Conservation (phyloP, 441 rosid species). For the Syzygium syzygioides region DNA sequence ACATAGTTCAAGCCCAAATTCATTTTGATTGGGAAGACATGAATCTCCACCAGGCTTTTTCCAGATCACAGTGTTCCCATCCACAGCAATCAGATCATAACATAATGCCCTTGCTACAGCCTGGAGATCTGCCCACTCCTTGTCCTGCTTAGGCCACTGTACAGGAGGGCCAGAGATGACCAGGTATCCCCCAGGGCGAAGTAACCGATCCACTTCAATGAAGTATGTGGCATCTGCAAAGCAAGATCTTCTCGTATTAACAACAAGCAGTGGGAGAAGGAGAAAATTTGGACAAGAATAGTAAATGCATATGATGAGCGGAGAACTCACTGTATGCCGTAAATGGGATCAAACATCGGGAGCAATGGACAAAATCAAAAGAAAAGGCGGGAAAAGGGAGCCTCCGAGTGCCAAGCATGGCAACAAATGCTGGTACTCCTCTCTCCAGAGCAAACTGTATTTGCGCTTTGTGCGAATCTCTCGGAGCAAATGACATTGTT, state of each 20-base stretch:
- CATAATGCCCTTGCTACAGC: slow-evolving; percentile 89
- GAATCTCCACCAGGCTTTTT: slow-evolving; percentile 85
- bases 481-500: slow-evolving; percentile 86
- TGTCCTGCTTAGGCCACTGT: slow-evolving; percentile 97
- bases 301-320: background rate
- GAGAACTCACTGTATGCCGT: slow-evolving; percentile 84
- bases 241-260: slow-evolving; percentile 12
- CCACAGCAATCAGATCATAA: slow-evolving; percentile 86
- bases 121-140: slow-evolving; percentile 99
- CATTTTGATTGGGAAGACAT: slow-evolving; percentile 74
- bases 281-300: background rate
- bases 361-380: slow-evolving; percentile 86
- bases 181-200: slow-evolving; percentile 90
- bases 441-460: slow-evolving; percentile 89
- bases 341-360: slow-evolving; percentile 87
- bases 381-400: slow-evolving; percentile 91
- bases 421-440: slow-evolving; percentile 95
- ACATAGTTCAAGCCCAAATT: slow-evolving; percentile 79
- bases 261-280: background rate
- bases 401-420: slow-evolving; percentile 96
- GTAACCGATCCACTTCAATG: slow-evolving; percentile 85
- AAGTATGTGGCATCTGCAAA: slow-evolving; percentile 91
- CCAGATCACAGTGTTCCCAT: slow-evolving; percentile 98
- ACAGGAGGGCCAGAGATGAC: slow-evolving; percentile 99
- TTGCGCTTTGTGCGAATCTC: slow-evolving; percentile 92